Base-by-base conservation (phyloP, 2,329 filamentous ascomycete species). In the Arthroderma sp. region DNA sequence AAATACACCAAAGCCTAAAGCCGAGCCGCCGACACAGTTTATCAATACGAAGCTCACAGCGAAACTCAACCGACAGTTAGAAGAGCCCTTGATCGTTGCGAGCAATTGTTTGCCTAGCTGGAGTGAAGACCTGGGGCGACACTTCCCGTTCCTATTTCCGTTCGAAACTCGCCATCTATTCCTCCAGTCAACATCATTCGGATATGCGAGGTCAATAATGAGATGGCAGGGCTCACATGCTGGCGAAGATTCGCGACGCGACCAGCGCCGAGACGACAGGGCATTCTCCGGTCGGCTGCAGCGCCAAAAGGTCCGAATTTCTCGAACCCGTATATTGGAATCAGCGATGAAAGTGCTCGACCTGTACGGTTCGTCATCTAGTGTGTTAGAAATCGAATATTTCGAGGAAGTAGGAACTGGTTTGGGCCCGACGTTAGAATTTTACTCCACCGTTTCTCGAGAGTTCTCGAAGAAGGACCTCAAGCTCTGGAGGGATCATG, bases 341-440 rank as follows among this genome's bases (percentile, higher is more conserved):
- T 96, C 91, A 9, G 91, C 91, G 0, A 73, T 96, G 62, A 98
- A 98, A 65, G 91, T 98, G 29, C 96, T 98, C 89, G 89, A 98
- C 55, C 75, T 96, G 2, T 98, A 98, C 56, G 91, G 91, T 0
- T 86, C 86, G n/a, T 94, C 89, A 1, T 86, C 94, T 48, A 96
- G 89, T 60, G 85, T 96, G 29, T 69, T 98, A 0, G 91, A 98
- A 59, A 89, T 98, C 1, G 93, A 98, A 58, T 98, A 98, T 58
- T 98, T 98, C 54, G 91, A 96, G 57, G 91, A 98, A 66, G 91
- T 98, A 22, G 91, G 91, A 46, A 98, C 93, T 27, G 91, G 91
- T 39, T 73, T 98, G 38, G 91, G 91, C 0, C 91, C 91, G 3
- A 98, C 91, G 0, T 74, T 98, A 9, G 91, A 98, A 60, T 98